Evolutionary conservation across 2,329 filamentous ascomycete species (phyloP).

Genomic region (Graphiopsis chlorocephala): DNA sequence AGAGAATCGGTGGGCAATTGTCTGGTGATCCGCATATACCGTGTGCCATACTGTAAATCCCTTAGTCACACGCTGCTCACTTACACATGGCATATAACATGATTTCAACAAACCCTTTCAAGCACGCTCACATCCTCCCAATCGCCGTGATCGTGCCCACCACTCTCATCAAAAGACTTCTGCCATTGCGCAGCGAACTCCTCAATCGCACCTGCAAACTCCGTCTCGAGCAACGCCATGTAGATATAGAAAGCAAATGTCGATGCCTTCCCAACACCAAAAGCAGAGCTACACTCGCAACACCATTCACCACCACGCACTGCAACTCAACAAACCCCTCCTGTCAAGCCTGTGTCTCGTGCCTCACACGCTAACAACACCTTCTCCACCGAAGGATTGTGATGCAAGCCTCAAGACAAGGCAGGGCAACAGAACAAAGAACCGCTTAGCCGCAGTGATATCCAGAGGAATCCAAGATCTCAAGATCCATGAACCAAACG

Average conservation of each 20-base stretch:
- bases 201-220: neutral
- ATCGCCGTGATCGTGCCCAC: neutral
- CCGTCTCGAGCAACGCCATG: neutral
- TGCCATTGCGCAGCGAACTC: neutral
- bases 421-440: neutral
- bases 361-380: neutral
- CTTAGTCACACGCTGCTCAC: neutral
- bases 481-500: too few relatives aligned
- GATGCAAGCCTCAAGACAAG: neutral
- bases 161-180: neutral
- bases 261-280: neutral
- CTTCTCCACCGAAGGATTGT: neutral
- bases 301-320: too few relatives aligned
- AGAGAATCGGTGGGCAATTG: neutral
- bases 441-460: neutral
- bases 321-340: neutral
- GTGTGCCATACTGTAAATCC: neutral
- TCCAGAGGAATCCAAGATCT: neutral
- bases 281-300: too few relatives aligned
- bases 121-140: slow-evolving; percentile 7
- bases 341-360: neutral
- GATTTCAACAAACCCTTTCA: neutral
- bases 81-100: neutral
- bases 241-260: neutral
- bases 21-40: slow-evolving; percentile 6